Evolutionary conservation across 306 rosid species (phyloP).

Genomic region (Begonia peltatifolia): DNA sequence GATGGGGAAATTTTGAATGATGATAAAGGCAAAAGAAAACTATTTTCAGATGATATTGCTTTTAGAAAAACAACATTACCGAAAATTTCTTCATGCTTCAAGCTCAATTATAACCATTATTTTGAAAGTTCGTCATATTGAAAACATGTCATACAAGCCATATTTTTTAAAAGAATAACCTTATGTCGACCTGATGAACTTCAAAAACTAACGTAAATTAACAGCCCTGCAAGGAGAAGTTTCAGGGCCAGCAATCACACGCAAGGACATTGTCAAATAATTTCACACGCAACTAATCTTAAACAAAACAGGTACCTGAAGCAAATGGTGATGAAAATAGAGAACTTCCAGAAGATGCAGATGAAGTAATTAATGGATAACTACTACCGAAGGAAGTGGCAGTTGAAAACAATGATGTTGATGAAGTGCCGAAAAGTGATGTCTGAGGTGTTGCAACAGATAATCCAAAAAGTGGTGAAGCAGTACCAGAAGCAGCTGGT

Average conservation of each 20-base stretch:
- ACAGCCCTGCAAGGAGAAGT: neutral
- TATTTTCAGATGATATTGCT: no score
- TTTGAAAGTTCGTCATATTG: neutral
- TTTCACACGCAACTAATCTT: neutral
- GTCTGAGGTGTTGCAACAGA: conserved; percentile 53
- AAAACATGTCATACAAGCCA: neutral
- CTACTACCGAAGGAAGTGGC: conserved; percentile 51
- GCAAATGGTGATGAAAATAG: conserved; percentile 68
- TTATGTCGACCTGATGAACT: no score
- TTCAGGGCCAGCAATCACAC: neutral
- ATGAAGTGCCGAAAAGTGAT: conserved; percentile 43
- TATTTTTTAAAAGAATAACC: neutral
- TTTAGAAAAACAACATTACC: no score
- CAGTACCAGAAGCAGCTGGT: conserved; percentile 54
- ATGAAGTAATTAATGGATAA: conserved; percentile 36
- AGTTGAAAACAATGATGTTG: conserved; percentile 47
- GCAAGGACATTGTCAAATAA: neutral
- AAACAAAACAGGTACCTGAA: conserved; percentile 41
- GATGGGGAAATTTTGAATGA: no score
- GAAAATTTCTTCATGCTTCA: no score
- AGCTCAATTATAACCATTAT: no score
- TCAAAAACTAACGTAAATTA: neutral
- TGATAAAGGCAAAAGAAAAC: no score
- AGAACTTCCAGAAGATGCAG: conserved; percentile 45
- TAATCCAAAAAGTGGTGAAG: conserved; percentile 40